Base-by-base conservation (phyloP, 2,329 filamentous ascomycete genomes). In the Colletotrichum orbiculare region DNA sequence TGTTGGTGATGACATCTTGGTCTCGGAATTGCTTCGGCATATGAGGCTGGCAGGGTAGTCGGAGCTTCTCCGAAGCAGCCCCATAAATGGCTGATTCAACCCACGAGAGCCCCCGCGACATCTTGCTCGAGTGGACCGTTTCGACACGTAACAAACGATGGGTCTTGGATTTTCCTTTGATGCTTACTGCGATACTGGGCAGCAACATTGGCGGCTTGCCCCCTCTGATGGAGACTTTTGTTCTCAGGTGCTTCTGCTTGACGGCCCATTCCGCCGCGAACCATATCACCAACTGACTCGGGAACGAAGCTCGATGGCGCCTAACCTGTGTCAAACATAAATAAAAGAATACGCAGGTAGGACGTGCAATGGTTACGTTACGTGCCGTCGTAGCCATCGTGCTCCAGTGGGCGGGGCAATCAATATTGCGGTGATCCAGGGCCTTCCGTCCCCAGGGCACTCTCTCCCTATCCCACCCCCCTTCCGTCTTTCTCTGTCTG, bases 1-100 rank as follows among this genome's bases (percentile, higher is more conserved):
- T 25, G 25, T 25, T 25, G 25, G 25, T 25, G 25, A 25, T 25
- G 25, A 25, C 25, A 25, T 25, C 25, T 25, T 25, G 25, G 25
- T 34, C 52, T 62, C 58, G 58, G 62, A 33, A 43, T 56, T 65
- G 38, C 41, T 34, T 62, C 62, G 52, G 62, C 47, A 65, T 56
- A 35, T 17, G 46, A 34, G 8, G 46, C 17, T 37, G 39, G 25
- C 10, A 47, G 54, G 33, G 33, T 41, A 42, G 38, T 41, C 45
- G 62, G 46, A 57, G 34, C 50, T 8, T 41, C 25, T 55, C 49
- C 25, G 39, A 41, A 15, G n/a, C 9, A 15, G 49, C 17, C 9
- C 62, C 62, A 49, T 37, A 46, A 17, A 10, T 46, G 15, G 52
- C 62, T 56, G 58, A 65, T 62, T 53, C 62, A 48, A 53, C 33